phyloP scores from a whole-genome alignment of 345 rosid genomes.

The Rhodomyrtus tomentosa region DNA sequence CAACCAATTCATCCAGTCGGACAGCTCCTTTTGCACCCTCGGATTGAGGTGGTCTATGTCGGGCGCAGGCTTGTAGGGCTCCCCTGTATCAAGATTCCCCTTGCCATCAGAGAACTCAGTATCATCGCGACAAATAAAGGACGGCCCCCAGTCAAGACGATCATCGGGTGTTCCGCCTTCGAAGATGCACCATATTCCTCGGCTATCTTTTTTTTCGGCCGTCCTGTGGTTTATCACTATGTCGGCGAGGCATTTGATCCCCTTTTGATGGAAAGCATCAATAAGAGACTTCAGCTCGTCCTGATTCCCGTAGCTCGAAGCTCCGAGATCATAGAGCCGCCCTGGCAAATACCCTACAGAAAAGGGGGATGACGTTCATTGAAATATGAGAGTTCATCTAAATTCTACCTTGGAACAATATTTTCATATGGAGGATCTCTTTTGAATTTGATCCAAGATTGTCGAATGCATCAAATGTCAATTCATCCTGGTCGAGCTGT shows the following conservation, averaged over 20 bases:
- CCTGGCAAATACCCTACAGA: conserved; percentile 76
- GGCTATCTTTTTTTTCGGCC: conserved; percentile 52
- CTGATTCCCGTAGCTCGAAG: conserved; percentile 63
- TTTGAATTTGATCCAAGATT: background rate
- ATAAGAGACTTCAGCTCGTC: conserved; percentile 42
- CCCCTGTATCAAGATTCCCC: conserved; percentile 68
- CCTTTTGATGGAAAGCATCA: conserved; percentile 31
- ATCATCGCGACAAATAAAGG: conserved; percentile 52
- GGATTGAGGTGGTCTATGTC: conserved; percentile 82
- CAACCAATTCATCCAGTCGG: conserved; percentile 92
- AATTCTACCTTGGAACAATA: background rate
- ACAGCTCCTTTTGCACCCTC: conserved; percentile 49
- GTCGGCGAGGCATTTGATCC: conserved; percentile 70
- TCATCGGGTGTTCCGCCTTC: conserved; percentile 80
- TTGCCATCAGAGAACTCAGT: conserved; percentile 35
- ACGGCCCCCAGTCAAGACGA: conserved; percentile 86
- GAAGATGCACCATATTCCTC: conserved; percentile 53
- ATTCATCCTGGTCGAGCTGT: background rate
- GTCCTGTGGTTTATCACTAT: conserved; percentile 85
- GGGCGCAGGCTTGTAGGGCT: conserved; percentile 38
- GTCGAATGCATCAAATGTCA: background rate
- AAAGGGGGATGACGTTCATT: background rate
- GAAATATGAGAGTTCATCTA: background rate
- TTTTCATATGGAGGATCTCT: background rate
- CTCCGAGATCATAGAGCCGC: conserved; percentile 64